Conservation (phyloP, 1,139 yeast genomes). For the Hyphopichia khmerensis region DNA sequence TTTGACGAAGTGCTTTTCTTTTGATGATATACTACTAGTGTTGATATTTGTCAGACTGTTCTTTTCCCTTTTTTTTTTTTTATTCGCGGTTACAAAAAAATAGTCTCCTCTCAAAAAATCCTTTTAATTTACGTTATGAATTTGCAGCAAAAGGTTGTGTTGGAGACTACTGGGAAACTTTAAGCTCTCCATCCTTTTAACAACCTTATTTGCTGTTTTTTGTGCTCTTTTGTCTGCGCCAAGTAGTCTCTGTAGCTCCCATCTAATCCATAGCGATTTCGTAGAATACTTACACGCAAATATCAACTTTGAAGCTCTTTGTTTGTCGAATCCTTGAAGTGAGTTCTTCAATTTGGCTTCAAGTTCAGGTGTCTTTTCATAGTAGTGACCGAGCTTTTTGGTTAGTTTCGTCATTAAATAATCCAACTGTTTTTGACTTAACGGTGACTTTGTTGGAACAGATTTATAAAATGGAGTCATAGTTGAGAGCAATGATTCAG, state of each 20-base stretch:
- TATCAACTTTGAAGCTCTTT: constrained; percentile 43
- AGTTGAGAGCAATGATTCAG: constrained; percentile 9
- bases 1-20: no score
- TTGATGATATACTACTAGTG: not conserved
- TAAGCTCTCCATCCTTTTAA: no score
- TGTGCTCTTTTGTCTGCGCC: constrained; percentile 21
- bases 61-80: not conserved
- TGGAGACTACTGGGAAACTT: no score
- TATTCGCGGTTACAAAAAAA: no score
- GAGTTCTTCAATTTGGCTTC: constrained; percentile 16
- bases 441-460: constrained; percentile 8
- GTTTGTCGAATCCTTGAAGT: constrained; percentile 23
- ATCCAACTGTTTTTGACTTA: constrained; percentile 17
- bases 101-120: no score
- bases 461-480: constrained; percentile 1
- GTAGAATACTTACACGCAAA: constrained; percentile 40
- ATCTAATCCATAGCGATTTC: constrained; percentile 23
- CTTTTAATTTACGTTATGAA: no score
- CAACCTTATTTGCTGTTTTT: not conserved
- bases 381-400: constrained; percentile 14
- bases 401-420: constrained; percentile 14
- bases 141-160: not conserved
- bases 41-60: not conserved
- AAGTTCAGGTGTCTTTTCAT: constrained; percentile 15
- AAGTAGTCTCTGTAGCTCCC: constrained; percentile 30